A percentile compares a stretch with the other conserved stretches of the same genome.
phyloP scores from a whole-genome alignment of 2,329 filamentous ascomycete species.

The Meredithiella fracta region DNA sequence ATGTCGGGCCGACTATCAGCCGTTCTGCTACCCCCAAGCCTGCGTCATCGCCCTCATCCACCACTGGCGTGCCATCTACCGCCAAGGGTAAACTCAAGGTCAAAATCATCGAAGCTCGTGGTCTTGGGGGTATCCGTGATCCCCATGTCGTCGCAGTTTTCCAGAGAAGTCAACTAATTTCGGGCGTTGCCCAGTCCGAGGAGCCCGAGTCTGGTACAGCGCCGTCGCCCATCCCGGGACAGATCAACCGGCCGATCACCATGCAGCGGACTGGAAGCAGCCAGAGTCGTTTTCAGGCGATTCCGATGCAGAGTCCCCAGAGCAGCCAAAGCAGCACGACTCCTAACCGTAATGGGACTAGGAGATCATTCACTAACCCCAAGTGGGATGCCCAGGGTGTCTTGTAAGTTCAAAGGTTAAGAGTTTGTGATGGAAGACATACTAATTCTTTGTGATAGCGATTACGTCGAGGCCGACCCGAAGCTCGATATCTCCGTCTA shows the following conservation, averaged over 20 bases:
- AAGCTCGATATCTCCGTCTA: slow-evolving; percentile 89
- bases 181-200: slow-evolving; percentile 49
- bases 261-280: slow-evolving; percentile 63
- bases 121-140: slow-evolving; percentile 64
- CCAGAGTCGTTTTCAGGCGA: slow-evolving; percentile 71
- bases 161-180: slow-evolving; percentile 91
- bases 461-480: slow-evolving; percentile 82
- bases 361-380: slow-evolving; percentile 50
- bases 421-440: neutral
- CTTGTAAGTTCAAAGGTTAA: slow-evolving; percentile 48
- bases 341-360: slow-evolving; percentile 32
- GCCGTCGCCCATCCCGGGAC: neutral
- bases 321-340: slow-evolving; percentile 83
- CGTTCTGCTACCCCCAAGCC: slow-evolving; percentile 37
- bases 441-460: slow-evolving; percentile 34
- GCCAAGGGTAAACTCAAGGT: slow-evolving; percentile 80
- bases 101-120: slow-evolving; percentile 72
- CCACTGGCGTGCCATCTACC: slow-evolving; percentile 38
- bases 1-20: slow-evolving; percentile 8
- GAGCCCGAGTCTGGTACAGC: slow-evolving; percentile 20
- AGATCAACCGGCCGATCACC: slow-evolving; percentile 25
- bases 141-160: slow-evolving; percentile 96
- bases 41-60: slow-evolving; percentile 28
- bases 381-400: slow-evolving; percentile 91
- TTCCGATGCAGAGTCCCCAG: slow-evolving; percentile 91